Base-by-base conservation (phyloP, 495 filamentous ascomycete genomes). In the Staphylotrichum longicolle region DNA sequence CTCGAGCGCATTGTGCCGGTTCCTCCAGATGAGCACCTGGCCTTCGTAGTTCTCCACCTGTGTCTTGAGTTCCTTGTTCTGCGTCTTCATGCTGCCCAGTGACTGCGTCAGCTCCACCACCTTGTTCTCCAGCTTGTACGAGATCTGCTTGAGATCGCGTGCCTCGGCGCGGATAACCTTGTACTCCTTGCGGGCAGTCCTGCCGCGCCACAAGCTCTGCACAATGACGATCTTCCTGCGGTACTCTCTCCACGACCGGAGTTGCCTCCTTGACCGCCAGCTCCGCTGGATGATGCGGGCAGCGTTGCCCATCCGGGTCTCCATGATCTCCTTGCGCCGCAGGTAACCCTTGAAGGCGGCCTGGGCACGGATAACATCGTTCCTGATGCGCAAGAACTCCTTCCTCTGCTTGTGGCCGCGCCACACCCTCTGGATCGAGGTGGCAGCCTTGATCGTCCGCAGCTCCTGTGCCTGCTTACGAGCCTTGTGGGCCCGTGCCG, bases 81-180 rank as follows among this genome's bases (percentile, higher is more conserved):
- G 90, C 48, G 83, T 81, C 79, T 95, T 96, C 82, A 97, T 86
- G 37, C 90, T 87, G 68, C 93, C 92, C 71, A 98, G 73, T 54
- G 88, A 88, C 74, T 99, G 95, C 9, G 95, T 99, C 66, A 99
- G 80, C 77, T 99, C 95, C 57, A 97, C 90, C 58, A 98, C 94
- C 84, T 98, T 98, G 81, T 98, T 97, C 80, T 98, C 95, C 68
- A 98, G 77, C 79, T 95, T 98, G 79, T 98, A 98, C 12, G 93
- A 97, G 65, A 98, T 98, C 73, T 97, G 91, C 78, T 96, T 96
- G 67, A 98, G 84, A 81, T 98, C 94, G 69, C 95, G 88, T 44
- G 94, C 93, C 73, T 98, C 95, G 73, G 96, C 93, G 54, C 95
- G 90, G 57, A 96, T 74, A 47, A 72, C 85, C 84, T 96, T 97